Percentiles rank a stretch among this genome's conserved stretches.
phyloP scores from a whole-genome alignment of 2,329 filamentous ascomycete genomes.

The Chaetomiaceae sp. region DNA sequence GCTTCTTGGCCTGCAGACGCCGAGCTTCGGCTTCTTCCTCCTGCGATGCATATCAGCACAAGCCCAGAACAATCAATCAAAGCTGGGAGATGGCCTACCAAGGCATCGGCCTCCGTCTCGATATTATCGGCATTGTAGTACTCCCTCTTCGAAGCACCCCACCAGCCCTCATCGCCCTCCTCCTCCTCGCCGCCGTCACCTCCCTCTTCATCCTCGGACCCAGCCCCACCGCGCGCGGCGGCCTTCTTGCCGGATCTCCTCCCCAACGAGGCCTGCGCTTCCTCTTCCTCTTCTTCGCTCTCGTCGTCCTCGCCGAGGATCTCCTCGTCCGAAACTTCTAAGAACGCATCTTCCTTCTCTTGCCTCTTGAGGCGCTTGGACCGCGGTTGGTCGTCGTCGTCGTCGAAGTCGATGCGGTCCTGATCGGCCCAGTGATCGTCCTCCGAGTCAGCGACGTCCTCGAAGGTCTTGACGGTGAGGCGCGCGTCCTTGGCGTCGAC shows the following conservation, averaged over 20 bases:
- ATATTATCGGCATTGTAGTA: conserved; percentile 84
- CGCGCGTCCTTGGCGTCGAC: conserved; percentile 53
- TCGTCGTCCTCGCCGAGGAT: conserved; percentile 32
- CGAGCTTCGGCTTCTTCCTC: conserved; percentile 90
- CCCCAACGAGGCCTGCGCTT: conserved; percentile 29
- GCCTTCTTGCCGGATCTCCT: conserved; percentile 25
- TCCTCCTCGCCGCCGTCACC: conserved; percentile 46
- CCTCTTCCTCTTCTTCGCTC: conserved; percentile 28
- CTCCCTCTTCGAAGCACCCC: conserved; percentile 82
- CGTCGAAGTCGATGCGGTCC: conserved; percentile 72
- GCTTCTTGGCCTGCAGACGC: conserved; percentile 81
- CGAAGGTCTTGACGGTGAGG: conserved; percentile 58
- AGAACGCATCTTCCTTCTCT: conserved; percentile 57
- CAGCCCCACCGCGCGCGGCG: conserved; percentile 32
- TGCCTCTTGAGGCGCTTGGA: conserved; percentile 69
- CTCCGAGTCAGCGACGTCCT: conserved; percentile 88
- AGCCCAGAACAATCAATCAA: not conserved
- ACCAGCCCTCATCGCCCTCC: conserved; percentile 60
- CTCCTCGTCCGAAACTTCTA: conserved; percentile 59
- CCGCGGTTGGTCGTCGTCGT: conserved; percentile 68
- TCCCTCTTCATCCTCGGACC: conserved; percentile 50
- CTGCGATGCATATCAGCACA: conserved; percentile 11
- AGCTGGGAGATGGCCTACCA: conserved; percentile 31
- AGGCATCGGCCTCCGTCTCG: conserved; percentile 60
- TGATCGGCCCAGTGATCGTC: conserved; percentile 87